Evolutionary conservation across 331 rosid species (phyloP), one percentile per base, ranked within the genome.

Genomic region (Pyracantha coccinea): DNA sequence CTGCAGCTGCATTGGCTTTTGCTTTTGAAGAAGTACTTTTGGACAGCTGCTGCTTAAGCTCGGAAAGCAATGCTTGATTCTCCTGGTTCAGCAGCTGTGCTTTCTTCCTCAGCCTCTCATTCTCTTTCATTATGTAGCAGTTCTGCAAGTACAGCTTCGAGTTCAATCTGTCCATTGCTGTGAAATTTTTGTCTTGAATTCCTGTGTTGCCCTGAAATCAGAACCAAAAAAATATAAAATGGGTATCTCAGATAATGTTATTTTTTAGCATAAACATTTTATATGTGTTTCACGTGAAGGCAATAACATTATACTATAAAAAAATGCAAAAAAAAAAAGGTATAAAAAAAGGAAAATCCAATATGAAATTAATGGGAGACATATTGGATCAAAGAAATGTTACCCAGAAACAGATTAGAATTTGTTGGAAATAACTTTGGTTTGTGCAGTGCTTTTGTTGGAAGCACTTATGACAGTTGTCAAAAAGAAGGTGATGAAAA

Each of bases 111-210:
- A 95, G 85, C 81, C 86, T 90, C 77, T 95, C 99, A 50, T 95
- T 95, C 84, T 95, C 99, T 66, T 90, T 85, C 98, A 92, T 86
- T 85, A 95, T 95, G 93, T 88, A 89, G 81, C 96, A 90, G 96
- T 95, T 95, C 77, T 95, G 93, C 83, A 95, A 69, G 81, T 87
- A 91, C 80, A 95, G 88, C 86, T 95, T 90, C 55, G 99, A 92
- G 93, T 95, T 95, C 79, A 95, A 78, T 73, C 96, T 89, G 57
- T 95, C 99, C 99, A 95, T 94, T 45, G 23, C 75, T 72, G 38
- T 68, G 59, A 52, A 52, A 12, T 15, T 13, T 52, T 29, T 27
- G 15, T 11, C 47, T 11, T 25, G 4, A 17, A 28, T 45, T 1
- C 72, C 68, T 29, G 33, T 38, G 45, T 41, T 58, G 14, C 69